Conservation (phyloP, 2,329 filamentous ascomycete species). For the Corinectria fuckeliana region DNA sequence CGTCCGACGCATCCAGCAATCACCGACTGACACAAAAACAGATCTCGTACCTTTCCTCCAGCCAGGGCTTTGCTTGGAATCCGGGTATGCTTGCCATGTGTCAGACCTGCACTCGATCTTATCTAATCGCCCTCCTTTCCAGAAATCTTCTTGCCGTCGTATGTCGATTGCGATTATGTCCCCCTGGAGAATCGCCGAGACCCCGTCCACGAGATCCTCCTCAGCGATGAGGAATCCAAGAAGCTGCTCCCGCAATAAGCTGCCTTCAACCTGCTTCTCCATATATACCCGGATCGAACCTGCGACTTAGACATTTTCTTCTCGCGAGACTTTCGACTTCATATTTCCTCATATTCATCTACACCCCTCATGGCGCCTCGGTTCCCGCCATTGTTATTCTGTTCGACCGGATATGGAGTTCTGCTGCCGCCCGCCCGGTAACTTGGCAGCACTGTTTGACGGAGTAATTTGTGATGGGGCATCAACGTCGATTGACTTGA, state of each 20-base stretch:
- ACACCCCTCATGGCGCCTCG: slow-evolving; percentile 25
- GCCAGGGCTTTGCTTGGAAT: slow-evolving; percentile 85
- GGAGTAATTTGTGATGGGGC: slow-evolving; percentile 33
- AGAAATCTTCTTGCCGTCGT: slow-evolving; percentile 85
- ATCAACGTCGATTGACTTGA: slow-evolving; percentile 33
- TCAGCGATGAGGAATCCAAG: slow-evolving; percentile 78
- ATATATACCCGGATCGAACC: slow-evolving; percentile 26
- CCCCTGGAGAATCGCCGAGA: slow-evolving; percentile 79
- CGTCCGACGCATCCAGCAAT: not conserved
- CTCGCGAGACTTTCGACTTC: slow-evolving; percentile 36
- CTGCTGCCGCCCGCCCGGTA: not conserved
- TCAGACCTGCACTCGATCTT: not conserved
- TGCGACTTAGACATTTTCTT: slow-evolving; percentile 38
- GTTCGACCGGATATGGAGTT: slow-evolving; percentile 17
- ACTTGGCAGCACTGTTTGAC: slow-evolving; percentile 28
- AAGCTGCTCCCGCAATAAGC: slow-evolving; percentile 70
- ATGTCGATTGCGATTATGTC: slow-evolving; percentile 75
- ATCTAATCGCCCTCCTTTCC: slow-evolving; percentile 15
- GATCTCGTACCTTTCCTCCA: slow-evolving; percentile 82
- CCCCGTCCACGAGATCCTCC: slow-evolving; percentile 77
- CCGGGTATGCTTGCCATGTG: slow-evolving; percentile 59
- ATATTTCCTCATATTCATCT: slow-evolving; percentile 22
- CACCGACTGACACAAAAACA: slow-evolving; percentile 40
- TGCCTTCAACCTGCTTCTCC: slow-evolving; percentile 9
- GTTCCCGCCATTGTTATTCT: slow-evolving; percentile 24